A percentile compares a stretch with the other conserved stretches of the same genome.
These are phyloP conservation scores for Excoecaria agallocha DNA, from an alignment of 345 rosid genomes.

Conservation along the genomic window DNA sequence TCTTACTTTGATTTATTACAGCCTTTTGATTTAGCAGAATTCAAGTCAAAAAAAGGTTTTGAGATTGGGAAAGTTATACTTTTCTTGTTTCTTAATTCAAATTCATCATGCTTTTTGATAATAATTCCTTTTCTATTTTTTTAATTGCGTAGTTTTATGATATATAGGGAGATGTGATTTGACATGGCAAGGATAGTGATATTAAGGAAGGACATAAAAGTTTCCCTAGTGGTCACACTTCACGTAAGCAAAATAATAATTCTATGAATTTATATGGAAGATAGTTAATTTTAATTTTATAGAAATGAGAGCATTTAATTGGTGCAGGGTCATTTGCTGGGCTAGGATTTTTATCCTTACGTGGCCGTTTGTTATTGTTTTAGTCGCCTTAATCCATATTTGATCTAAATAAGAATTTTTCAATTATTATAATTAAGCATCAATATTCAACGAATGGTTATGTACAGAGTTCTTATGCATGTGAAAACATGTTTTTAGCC, in stretches of 20 bases:
- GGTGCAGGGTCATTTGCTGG: constrained; percentile 85
- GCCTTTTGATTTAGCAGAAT: too few species aligned
- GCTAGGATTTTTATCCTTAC: constrained; percentile 66
- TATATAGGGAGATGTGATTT: constrained; percentile 57
- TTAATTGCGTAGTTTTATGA: constrained; percentile 37
- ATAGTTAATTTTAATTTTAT: background rate
- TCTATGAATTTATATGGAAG: background rate
- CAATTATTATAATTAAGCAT: too few species aligned
- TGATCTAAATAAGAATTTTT: too few species aligned
- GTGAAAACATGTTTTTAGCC: too few species aligned
- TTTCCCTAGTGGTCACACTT: constrained; percentile 88
- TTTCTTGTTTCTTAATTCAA: background rate
- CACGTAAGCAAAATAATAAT: constrained; percentile 39
- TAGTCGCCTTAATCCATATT: too few species aligned
- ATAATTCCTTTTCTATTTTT: background rate
- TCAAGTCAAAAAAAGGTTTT: too few species aligned
- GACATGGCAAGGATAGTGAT: constrained; percentile 56
- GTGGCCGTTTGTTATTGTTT: too few species aligned
- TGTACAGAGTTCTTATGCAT: too few species aligned
- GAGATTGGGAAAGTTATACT: constrained; percentile 13
- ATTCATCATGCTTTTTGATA: background rate
- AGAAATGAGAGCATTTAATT: background rate
- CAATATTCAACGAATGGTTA: too few species aligned
- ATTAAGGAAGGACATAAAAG: constrained; percentile 83
- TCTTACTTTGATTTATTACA: too few species aligned